These are phyloP conservation scores for Aegilops longissima DNA, from an alignment of 176 grass and related monocot genomes.

Conservation along the genomic window DNA sequence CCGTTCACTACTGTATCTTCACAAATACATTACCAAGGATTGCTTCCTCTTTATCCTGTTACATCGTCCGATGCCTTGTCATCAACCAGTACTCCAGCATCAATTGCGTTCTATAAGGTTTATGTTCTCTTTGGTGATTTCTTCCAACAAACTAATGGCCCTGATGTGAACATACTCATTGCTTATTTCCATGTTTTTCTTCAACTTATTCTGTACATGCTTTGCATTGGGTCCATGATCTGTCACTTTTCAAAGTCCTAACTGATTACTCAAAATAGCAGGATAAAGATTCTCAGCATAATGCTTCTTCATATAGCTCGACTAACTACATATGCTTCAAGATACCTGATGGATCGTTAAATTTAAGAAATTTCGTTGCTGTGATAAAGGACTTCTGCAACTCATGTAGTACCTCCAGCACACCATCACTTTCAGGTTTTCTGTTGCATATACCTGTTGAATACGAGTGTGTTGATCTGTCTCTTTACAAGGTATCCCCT, in stretches of 20 bases:
- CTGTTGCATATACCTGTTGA: constrained; percentile 68
- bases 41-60: constrained; percentile 74
- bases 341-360: constrained; percentile 74
- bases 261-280: constrained; percentile 46
- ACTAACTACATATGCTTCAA: constrained; percentile 82
- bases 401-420: constrained; percentile 31
- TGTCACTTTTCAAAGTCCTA: neutral
- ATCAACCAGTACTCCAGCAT: constrained; percentile 43
- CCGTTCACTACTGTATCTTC: constrained; percentile 83
- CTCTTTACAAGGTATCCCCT: constrained; percentile 83
- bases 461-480: constrained; percentile 85
- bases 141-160: neutral
- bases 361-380: constrained; percentile 74
- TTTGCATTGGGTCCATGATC: constrained; percentile 12
- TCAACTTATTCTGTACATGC: constrained; percentile 26
- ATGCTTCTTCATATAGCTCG: constrained; percentile 36
- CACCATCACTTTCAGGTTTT: constrained; percentile 53
- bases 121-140: constrained; percentile 9
- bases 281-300: constrained; percentile 53
- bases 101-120: constrained; percentile 94
- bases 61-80: constrained; percentile 34
- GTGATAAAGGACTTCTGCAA: constrained; percentile 66
- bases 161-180: constrained; percentile 10
- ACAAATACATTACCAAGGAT: constrained; percentile 70
- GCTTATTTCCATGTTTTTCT: neutral